Percentiles rank a stretch among this genome's conserved stretches.
phyloP scores from a whole-genome alignment of 495 filamentous ascomycete species.

The Penicillium bovifimosum region DNA sequence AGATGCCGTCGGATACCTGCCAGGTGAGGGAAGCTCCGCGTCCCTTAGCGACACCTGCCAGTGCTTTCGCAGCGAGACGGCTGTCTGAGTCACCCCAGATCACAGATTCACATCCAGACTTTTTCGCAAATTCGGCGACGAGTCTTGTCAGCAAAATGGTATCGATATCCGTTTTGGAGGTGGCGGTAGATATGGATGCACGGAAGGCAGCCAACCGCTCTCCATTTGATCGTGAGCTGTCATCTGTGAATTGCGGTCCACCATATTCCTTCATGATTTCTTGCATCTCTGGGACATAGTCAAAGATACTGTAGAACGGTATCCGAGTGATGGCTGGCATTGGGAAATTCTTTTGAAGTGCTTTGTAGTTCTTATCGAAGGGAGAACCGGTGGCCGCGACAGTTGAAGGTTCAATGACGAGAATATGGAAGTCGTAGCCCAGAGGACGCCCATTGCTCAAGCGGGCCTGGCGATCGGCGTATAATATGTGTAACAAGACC shows the following conservation, averaged over 20 bases:
- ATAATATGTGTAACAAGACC: conserved; percentile 69
- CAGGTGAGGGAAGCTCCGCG: conserved; percentile 77
- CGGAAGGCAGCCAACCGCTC: conserved; percentile 52
- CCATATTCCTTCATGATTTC: conserved; percentile 26
- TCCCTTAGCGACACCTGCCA: conserved; percentile 85
- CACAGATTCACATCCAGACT: conserved; percentile 57
- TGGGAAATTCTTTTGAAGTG: conserved; percentile 49
- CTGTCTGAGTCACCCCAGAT: conserved; percentile 85
- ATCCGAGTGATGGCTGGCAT: conserved; percentile 49
- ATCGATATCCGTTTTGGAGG: conserved; percentile 70
- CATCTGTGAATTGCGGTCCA: conserved; percentile 23
- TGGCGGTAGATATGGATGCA: conserved; percentile 56
- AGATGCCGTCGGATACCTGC: conserved; percentile 69
- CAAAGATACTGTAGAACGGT: conserved; percentile 54
- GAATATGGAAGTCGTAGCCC: conserved; percentile 62
- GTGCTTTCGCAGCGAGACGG: conserved; percentile 75
- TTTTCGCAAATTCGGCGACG: conserved; percentile 57
- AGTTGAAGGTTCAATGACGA: conserved; percentile 57
- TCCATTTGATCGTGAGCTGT: conserved; percentile 27
- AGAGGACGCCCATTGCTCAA: conserved; percentile 29
- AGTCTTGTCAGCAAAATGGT: conserved; percentile 63
- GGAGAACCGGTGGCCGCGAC: conserved; percentile 24
- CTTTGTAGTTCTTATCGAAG: conserved; percentile 29
- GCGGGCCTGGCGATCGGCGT: conserved; percentile 59
- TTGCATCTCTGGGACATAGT: conserved; percentile 31